Conservation (phyloP, 768 basidiomycete genomes). For the Pleurotus tuber-regium region DNA sequence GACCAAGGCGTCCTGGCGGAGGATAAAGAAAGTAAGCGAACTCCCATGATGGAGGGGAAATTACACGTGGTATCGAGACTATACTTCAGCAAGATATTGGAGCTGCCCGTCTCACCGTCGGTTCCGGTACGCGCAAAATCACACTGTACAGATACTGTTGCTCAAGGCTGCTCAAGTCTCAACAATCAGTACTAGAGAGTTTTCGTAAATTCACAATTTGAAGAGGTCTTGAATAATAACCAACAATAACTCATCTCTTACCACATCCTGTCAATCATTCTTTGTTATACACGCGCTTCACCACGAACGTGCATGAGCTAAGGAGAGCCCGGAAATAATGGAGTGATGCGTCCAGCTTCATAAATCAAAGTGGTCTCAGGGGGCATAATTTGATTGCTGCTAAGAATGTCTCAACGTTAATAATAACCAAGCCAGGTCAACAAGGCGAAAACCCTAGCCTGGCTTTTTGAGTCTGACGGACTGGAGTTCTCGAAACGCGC, state of each 20-base stretch:
- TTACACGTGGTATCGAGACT: neutral
- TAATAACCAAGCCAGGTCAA: neutral
- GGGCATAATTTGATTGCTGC: neutral
- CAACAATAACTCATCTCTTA: too few relatives aligned
- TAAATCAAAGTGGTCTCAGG: neutral
- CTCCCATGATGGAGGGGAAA: constrained; percentile 5
- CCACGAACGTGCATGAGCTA: constrained; percentile 3
- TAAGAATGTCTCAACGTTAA: neutral
- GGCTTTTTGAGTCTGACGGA: too few relatives aligned
- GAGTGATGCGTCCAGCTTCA: neutral
- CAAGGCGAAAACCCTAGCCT: too few relatives aligned
- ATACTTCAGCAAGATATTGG: neutral
- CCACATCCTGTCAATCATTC: neutral
- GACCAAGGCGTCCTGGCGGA: neutral
- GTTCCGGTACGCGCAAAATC: too few relatives aligned
- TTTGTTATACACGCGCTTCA: neutral
- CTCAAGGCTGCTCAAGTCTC: too few relatives aligned
- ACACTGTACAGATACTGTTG: too few relatives aligned
- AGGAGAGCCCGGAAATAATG: neutral
- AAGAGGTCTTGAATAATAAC: too few relatives aligned
- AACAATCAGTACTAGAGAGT: too few relatives aligned
- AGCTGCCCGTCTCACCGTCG: too few relatives aligned
- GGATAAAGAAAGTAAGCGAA: constrained; percentile 3
- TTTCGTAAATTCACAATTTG: too few relatives aligned
- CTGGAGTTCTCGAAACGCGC: too few relatives aligned